A percentile compares a stretch with the other conserved stretches of the same genome.
phyloP scores from a whole-genome alignment of 352 stramenopile species.

The Thraustochytrium sp. region DNA sequence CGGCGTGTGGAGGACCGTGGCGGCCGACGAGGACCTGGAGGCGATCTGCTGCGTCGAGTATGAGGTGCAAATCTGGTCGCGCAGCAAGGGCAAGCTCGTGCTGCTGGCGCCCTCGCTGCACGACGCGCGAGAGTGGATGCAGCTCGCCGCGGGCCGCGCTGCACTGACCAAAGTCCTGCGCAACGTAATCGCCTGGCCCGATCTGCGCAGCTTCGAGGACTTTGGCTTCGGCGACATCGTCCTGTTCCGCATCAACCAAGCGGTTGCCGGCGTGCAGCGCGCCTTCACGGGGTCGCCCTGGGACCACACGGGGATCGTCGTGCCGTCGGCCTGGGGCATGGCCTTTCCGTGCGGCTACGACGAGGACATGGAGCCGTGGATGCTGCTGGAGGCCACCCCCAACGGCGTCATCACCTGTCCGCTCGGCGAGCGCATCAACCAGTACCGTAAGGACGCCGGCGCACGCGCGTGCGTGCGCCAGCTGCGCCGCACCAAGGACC shows the following conservation, averaged over 20 bases:
- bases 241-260: conserved; percentile 8
- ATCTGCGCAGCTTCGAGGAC: background rate
- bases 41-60: background rate
- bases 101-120: background rate
- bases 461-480: conserved; percentile 4
- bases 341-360: background rate
- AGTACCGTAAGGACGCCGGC: background rate
- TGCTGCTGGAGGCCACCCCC: conserved; percentile 25
- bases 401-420: conserved; percentile 23
- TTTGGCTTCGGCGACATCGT: conserved; percentile 20
- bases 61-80: background rate
- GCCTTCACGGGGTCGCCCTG: background rate
- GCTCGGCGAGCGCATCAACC: background rate
- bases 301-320: conserved; percentile 22
- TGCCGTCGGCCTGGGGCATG: conserved; percentile 20
- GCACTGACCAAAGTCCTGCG: background rate
- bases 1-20: background rate
- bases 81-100: background rate
- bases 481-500: background rate
- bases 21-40: background rate
- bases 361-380: background rate
- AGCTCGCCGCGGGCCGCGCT: background rate
- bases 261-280: background rate
- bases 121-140: background rate
- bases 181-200: background rate